Evolutionary conservation across 352 stramenopile species (phyloP), one percentile per base, ranked within the genome.

Genomic region (Globisporangium nagaii): DNA sequence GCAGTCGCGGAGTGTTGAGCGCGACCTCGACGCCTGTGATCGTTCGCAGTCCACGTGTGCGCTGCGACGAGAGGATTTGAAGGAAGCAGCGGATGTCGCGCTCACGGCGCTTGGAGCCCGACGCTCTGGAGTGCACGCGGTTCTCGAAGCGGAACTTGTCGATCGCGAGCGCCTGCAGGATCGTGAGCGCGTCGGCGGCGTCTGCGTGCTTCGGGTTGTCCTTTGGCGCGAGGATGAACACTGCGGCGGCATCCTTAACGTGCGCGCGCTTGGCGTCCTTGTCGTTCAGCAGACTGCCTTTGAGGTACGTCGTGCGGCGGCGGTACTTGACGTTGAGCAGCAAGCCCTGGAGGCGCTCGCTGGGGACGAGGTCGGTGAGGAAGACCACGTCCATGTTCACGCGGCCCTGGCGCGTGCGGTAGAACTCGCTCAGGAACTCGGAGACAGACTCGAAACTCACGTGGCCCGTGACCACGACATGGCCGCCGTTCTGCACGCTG

Each of bases 321-420:
- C 69, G 57, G 53, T 79, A 87, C 25, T 58, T 60, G 9, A 81
- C 67, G 34, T 71, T 75, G 17, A 75, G 49, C 12, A 84, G 59
- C 46, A 87, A 43, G 1, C 59, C 51, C 2, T 74, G 65, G 15
- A 87, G 53, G 0, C 63, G 49, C 22, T 73, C 58, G 12, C 41
- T 65, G 2, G 76, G 76, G 8, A 75, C 42, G 25, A 68, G 45
- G 22, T 75, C 62, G 2, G 55, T 61, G 10, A 87, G 46, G 30
- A 84, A 72, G 3, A 84, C 73, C 4, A 87, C 73, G 40, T 84
- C 73, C 73, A 87, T 83, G 51, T 81, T 77, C 32, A 87, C 65
- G 40, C 71, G 69, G 30, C 76, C 76, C 34, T 79, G 71, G 1
- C 73, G 62, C 41, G 63, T 53, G 35, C 73, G 71, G 52, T 87